These are phyloP conservation scores for Jaenimonas drosophilae DNA, from an alignment of 208 protist genomes.

Conservation along the genomic window DNA sequence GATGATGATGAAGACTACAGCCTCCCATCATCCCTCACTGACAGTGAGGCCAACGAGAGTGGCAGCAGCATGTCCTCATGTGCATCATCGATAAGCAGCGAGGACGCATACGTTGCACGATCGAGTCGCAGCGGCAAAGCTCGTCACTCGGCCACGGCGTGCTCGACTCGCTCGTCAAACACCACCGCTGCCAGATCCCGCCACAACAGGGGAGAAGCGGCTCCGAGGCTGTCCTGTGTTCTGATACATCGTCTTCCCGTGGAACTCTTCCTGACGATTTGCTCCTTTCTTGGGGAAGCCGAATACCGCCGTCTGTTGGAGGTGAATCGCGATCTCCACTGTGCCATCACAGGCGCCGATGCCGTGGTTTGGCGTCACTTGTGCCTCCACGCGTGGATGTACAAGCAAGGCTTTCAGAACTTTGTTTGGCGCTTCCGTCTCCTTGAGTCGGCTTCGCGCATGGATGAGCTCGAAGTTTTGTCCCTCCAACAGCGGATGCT, in stretches of 20 bases:
- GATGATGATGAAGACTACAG: too few relatives aligned
- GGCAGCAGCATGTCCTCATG: too few relatives aligned
- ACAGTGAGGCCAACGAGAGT: too few relatives aligned
- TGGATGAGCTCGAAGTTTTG: slow-evolving; percentile 36
- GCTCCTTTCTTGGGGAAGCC: slow-evolving; percentile 27
- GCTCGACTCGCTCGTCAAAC: too few relatives aligned
- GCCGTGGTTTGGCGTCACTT: slow-evolving; percentile 38
- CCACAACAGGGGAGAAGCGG: too few relatives aligned
- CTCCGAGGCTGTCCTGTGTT: background rate
- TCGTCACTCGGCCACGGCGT: too few relatives aligned
- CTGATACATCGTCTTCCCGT: slow-evolving; percentile 19
- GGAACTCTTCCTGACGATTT: slow-evolving; percentile 41
- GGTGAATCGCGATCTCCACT: slow-evolving; percentile 36
- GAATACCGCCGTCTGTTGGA: slow-evolving; percentile 56
- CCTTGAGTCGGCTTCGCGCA: slow-evolving; percentile 11
- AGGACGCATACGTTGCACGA: background rate
- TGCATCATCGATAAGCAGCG: background rate
- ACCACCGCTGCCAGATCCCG: too few relatives aligned
- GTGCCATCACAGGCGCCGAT: slow-evolving; percentile 47
- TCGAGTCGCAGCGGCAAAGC: too few relatives aligned
- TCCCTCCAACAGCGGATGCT: slow-evolving; percentile 58
- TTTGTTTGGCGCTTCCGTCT: slow-evolving; percentile 17
- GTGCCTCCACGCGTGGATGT: slow-evolving; percentile 41
- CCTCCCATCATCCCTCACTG: too few relatives aligned
- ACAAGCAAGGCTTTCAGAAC: slow-evolving; percentile 50